These are phyloP conservation scores for Rhododendron molle DNA, from an alignment of 148 eudicot genomes.

Conservation along the genomic window DNA sequence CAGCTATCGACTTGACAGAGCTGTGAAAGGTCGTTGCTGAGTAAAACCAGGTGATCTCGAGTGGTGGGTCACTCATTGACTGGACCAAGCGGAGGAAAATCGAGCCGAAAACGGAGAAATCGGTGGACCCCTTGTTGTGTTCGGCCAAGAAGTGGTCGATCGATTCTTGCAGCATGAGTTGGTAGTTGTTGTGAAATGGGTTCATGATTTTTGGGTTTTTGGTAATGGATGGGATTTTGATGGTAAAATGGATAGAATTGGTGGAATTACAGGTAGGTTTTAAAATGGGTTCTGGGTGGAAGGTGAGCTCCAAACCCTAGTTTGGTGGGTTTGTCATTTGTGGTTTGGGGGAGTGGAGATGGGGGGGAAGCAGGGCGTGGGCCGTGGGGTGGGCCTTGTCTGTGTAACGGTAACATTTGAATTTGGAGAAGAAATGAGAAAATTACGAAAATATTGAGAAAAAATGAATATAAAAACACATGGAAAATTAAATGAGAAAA, in stretches of 20 bases:
- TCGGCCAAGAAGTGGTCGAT: constrained; percentile 47
- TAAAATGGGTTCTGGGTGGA: not conserved
- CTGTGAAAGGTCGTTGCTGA: constrained; percentile 61
- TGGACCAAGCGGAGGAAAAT: constrained; percentile 68
- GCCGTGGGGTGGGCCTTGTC: not conserved
- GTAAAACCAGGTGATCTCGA: constrained; percentile 79
- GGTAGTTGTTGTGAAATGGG: constrained; percentile 23
- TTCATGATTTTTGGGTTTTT: not conserved
- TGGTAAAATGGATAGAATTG: not conserved
- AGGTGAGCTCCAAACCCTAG: constrained; percentile 34
- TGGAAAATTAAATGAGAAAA: not conserved
- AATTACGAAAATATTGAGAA: not conserved
- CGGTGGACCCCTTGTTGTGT: constrained; percentile 39
- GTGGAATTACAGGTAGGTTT: not conserved
- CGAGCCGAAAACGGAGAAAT: constrained; percentile 48
- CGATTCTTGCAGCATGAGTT: constrained; percentile 66
- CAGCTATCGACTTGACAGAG: constrained; percentile 17
- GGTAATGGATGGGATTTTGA: not conserved
- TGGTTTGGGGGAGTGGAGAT: not conserved
- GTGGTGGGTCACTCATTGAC: constrained; percentile 65
- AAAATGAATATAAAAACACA: too few species aligned
- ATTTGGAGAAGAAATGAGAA: constrained; percentile 10
- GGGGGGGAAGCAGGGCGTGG: not conserved
- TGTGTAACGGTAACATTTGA: constrained; percentile 44
- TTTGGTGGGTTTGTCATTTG: constrained; percentile 10